Conservation (phyloP, 306 rosid genomes). For the Senna tora region DNA sequence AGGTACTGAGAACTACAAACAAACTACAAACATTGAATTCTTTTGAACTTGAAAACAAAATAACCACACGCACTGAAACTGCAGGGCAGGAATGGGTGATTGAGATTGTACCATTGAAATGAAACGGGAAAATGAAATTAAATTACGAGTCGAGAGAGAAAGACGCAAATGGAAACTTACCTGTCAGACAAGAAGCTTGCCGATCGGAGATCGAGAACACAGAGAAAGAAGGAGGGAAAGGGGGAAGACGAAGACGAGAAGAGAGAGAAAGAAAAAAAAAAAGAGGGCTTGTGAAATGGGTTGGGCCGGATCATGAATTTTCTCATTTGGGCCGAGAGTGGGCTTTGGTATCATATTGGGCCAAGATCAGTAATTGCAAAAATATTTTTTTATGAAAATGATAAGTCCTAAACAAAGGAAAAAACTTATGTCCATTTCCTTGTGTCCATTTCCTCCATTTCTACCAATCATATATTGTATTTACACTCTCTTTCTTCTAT, state of each 20-base stretch:
- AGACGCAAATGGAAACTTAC: background rate
- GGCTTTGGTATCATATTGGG: background rate
- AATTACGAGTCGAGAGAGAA: constrained; percentile 6
- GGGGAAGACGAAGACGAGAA: background rate
- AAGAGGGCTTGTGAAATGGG: background rate
- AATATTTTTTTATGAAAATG: no score
- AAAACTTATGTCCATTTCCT: no score
- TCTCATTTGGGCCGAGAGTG: background rate
- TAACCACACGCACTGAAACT: background rate
- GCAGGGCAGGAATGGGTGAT: background rate
- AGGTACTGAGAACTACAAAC: background rate
- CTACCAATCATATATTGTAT: no score
- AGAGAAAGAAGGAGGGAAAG: constrained; percentile 2
- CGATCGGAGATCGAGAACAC: constrained; percentile 39
- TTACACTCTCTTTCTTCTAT: no score
- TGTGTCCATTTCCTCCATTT: no score
- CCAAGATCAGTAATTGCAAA: background rate
- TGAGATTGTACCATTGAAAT: background rate
- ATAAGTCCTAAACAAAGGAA: no score
- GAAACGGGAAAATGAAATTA: background rate
- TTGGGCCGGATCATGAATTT: constrained; percentile 1
- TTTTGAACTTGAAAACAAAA: constrained; percentile 25
- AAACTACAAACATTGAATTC: constrained; percentile 1
- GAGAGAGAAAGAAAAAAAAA: background rate
- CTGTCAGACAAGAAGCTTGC: constrained; percentile 33